Evolutionary conservation across 768 basidiomycete species (phyloP), one percentile per base, ranked within the genome.

Genomic region (Suillus tomentosus): DNA sequence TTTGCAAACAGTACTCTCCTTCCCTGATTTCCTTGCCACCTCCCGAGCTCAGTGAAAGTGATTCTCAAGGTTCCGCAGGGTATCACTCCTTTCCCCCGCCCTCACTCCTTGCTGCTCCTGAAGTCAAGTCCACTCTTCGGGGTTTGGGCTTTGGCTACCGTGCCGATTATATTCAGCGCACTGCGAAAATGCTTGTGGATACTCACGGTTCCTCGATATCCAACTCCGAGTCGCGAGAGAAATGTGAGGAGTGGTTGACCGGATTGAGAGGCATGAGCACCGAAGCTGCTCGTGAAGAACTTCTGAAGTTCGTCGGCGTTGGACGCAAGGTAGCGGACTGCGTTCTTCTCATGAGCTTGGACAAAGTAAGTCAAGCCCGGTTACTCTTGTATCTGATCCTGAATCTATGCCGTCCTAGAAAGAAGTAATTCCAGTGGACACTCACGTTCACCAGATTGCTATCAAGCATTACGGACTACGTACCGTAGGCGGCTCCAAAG

Each of bases 251-350:
- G 61, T 93, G 89, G 85, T 80, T 95, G 3, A 65, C 71, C 61
- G 76, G 79, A 8, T 74, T 95, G 24, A 79, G 94, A 55, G 70
- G 69, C 1, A 67, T 72, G 63, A 76, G 72, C 27, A 89, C 89
- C 0, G 74, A 76, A 0, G 82, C 84, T 31, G 94, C 94, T 27
- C 81, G 95, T 68, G 81, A 84, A 50, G 88, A 91, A 67, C 80
- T 99, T 27, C 78, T 96, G 42, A 88, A 85, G 71, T 87, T 98
- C 62, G 83, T 91, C 51, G 97, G 97, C 0, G 96, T 99, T 1
- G 97, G 97, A 6, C 83, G 94, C 42, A 99, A 99, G 73, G 97
- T 99, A 0, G 96, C 96, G 3, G 97, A 99, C 72, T 99, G 97
- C 70, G 79, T 97, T 36, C 77, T 97, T 59, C 79, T 98, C 17